Percentiles rank a stretch among this genome's conserved stretches.
Conservation (phyloP, 176 grass and related monocot genomes). For the Rhipidocladum racemiflorum region DNA sequence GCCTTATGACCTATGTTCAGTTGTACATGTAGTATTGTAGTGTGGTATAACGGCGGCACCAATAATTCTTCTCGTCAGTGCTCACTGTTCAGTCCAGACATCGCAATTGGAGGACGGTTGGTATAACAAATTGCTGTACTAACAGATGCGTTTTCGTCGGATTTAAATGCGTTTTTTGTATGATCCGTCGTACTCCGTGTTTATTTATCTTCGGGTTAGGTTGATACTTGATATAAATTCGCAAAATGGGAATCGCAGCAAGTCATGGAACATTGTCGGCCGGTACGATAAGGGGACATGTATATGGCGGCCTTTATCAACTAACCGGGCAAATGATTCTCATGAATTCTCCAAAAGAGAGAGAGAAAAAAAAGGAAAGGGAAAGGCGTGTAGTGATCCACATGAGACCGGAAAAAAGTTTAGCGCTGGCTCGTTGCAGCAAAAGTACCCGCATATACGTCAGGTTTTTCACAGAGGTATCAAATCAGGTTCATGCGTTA, state of each 20-base stretch:
- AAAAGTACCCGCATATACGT: background rate
- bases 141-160: background rate
- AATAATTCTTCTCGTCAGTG: background rate
- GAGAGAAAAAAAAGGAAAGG: background rate
- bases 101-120: background rate
- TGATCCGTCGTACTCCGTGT: background rate
- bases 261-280: constrained; percentile 16
- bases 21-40: background rate
- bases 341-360: background rate
- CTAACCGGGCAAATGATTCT: background rate
- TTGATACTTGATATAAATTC: background rate
- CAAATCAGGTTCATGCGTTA: background rate
- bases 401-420: constrained; percentile 6
- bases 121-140: constrained; percentile 4
- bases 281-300: constrained; percentile 26
- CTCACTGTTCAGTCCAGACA: background rate
- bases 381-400: constrained; percentile 15
- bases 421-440: background rate
- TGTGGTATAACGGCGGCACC: background rate
- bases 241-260: background rate
- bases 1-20: background rate
- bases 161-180: background rate
- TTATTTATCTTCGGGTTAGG: background rate
- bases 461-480: background rate
- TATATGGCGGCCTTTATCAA: background rate